Evolutionary conservation across 352 stramenopile species (phyloP), one percentile per base, ranked within the genome.

Genomic region (Phytophthora palmivora): DNA sequence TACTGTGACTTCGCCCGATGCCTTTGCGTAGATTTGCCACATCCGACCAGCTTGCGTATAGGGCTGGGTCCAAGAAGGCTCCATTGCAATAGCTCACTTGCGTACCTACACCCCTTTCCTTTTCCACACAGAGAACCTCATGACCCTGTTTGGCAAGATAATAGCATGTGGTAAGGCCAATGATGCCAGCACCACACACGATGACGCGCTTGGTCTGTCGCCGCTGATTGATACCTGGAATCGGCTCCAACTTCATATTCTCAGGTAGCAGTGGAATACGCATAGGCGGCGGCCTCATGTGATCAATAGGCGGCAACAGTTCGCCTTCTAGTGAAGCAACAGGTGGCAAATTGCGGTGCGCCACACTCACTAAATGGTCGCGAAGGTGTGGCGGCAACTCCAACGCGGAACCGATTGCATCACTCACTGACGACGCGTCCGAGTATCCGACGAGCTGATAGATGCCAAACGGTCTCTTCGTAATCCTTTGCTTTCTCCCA

Each of bases 91-190:
- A 81, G 50, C 82, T 93, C 44, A 89, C 83, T 61, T 94, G 86
- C 16, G 84, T 95, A 15, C 83, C 87, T 12, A 94, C 87, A 11
- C 63, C 64, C n/a, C 74, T 59, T 49, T 95, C 87, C 48, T 93
- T 93, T 56, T 95, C 87, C 11, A 95, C 87, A 41, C 87, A 95
- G 6, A 95, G 67, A 44, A 95, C 87, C 58, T 95, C 87, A 52
- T 95, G 87, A 57, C 87, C 87, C 48, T 91, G 84, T 53, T 90
- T 92, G 38, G 84, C 84, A 19, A 95, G 70, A 62, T 92, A 94
- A 63, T 92, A 95, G 70, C 83, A 94, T 0, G 87, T 95, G 24
- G 84, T 94, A 33, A 95, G 58, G 0, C 87, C 87, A 42, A 95
- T 87, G 47, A 95, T 94, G 32, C 87, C 87, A n/a, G 83, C 87